Conservation (phyloP, 2,329 filamentous ascomycete species). For the Xylaria sp. region DNA sequence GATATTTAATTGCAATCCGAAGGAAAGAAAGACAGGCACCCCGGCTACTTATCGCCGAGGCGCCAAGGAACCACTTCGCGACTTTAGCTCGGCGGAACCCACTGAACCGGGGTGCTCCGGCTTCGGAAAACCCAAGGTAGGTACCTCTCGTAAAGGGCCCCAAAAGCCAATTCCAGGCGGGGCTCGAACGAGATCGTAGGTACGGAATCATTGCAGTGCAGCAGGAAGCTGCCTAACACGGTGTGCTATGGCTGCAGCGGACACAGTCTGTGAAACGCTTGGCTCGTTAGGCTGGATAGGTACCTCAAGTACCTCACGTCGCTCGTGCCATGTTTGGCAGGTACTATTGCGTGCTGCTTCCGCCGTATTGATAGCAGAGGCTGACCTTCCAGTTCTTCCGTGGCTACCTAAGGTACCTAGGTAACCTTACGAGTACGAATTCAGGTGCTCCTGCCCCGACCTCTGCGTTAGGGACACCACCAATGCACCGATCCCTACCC, state of each 20-base stretch:
- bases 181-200: not conserved
- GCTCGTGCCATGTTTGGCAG: not conserved
- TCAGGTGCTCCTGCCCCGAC: too few relatives aligned
- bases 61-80: conserved; percentile 3
- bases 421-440: too few relatives aligned
- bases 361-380: not conserved
- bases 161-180: conserved; percentile 1
- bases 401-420: too few relatives aligned
- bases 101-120: not conserved
- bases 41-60: conserved; percentile 16
- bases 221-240: not conserved
- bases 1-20: too few relatives aligned
- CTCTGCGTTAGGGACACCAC: too few relatives aligned
- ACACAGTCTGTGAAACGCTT: not conserved
- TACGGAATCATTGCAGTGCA: not conserved
- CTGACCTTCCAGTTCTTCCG: not conserved
- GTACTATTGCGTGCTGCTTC: not conserved
- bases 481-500: too few relatives aligned
- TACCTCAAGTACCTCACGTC: too few relatives aligned
- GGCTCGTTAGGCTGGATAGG: not conserved
- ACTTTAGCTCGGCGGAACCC: not conserved
- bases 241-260: not conserved
- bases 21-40: not conserved
- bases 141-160: conserved; percentile 6
- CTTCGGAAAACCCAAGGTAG: not conserved